Evolutionary conservation across 495 filamentous ascomycete species (phyloP), one percentile per base, ranked within the genome.

Genomic region (Friedmanniomyces simplex): DNA sequence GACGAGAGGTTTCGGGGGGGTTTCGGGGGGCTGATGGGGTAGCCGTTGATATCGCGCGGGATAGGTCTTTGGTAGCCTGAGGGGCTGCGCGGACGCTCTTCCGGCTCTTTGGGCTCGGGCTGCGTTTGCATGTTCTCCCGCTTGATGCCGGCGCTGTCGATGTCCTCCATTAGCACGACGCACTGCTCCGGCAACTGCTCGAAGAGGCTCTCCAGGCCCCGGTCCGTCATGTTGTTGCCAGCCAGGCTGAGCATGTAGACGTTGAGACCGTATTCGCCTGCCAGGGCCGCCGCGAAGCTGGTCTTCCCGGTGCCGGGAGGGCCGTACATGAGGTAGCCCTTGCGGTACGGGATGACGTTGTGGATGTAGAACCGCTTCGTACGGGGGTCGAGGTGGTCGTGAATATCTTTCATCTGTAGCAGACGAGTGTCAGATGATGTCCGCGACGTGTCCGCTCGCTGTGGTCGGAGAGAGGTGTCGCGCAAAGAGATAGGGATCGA

Each of bases 211-310:
- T 47, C 26, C 5, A 56, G 42, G 12, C 2, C 10, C 50, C 69
- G 79, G 69, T 74, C 77, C 2, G 18, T 47, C 14, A 56, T 12
- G 11, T 48, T 8, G 14, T 11, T 5, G 42, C 32, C 26, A 4
- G 53, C 25, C 28, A 87, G 69, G 61, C 78, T 80, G 14, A 86
- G 67, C 50, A 82, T 73, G 67, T 83, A 86, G 18, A 87, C 75
- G 47, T 84, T 79, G 11, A 86, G 71, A 7, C 80, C 80, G 59
- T 85, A 82, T 21, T 77, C 68, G 18, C 84, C 82, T 1, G 53
- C 53, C 5, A 56, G 18, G 4, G 53, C 39, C 16, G 43, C 22
- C n/a, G 45, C 45, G 42, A 55, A 59, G 42, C 42, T 55, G 14
- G 60, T 50, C 43, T 59, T 62, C 8, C 60, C 60, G 34, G 60